These are phyloP conservation scores for Rubia balearica DNA, from an alignment of 305 asterid genomes.

Conservation along the genomic window DNA sequence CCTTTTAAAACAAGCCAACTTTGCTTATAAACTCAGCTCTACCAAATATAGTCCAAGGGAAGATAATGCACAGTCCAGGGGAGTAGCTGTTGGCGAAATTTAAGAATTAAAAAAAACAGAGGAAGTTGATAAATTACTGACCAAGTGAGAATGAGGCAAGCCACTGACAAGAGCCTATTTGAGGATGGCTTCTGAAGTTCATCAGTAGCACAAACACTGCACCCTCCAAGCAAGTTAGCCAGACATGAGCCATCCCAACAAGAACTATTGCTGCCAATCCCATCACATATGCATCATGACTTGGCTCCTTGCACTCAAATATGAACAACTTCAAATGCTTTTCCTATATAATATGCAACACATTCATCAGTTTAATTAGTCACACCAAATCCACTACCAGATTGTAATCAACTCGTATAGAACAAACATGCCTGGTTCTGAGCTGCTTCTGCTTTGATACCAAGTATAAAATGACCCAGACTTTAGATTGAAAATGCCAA, in stretches of 20 bases:
- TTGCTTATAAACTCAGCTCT: no score
- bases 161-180: conserved; percentile 51
- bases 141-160: conserved; percentile 74
- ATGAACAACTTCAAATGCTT: conserved; percentile 67
- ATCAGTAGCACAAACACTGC: conserved; percentile 46
- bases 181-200: conserved; percentile 57
- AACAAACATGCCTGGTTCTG: conserved; percentile 50
- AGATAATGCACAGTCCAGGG: no score
- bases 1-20: no score
- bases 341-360: no score
- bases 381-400: neutral
- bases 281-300: conserved; percentile 59
- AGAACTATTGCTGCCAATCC: conserved; percentile 56
- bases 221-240: conserved; percentile 77
- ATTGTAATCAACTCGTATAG: no score
- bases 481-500: no score
- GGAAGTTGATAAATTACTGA: conserved; percentile 14
- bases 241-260: conserved; percentile 63
- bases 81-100: no score
- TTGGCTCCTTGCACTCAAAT: conserved; percentile 77
- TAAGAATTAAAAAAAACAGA: neutral
- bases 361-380: neutral
- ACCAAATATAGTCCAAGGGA: no score
- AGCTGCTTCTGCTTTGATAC: conserved; percentile 73
- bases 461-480: no score